Percentiles rank a stretch among this genome's conserved stretches.
These are phyloP conservation scores for Elsinoe ampelina DNA, from an alignment of 2,329 filamentous ascomycete species.

Conservation along the genomic window DNA sequence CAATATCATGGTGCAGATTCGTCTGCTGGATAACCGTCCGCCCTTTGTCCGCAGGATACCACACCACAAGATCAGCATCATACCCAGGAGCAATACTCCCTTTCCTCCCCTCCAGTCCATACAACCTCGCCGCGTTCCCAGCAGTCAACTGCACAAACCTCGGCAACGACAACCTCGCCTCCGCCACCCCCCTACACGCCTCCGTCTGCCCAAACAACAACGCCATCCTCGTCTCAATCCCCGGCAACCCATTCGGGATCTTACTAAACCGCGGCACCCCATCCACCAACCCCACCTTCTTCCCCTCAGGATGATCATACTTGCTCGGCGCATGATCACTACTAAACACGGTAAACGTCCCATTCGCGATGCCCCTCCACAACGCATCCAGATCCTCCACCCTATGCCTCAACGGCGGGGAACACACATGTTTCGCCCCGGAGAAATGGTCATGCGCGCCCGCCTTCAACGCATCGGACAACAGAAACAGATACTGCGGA, in stretches of 20 bases:
- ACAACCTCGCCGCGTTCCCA: slow-evolving; percentile 37
- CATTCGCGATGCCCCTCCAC: slow-evolving; percentile 28
- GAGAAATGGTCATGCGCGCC: slow-evolving; percentile 27
- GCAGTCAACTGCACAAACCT: slow-evolving; percentile 38
- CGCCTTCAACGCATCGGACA: slow-evolving; percentile 25
- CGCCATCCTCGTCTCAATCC: slow-evolving; percentile 35
- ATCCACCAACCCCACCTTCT: slow-evolving; percentile 30
- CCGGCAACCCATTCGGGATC: slow-evolving; percentile 37
- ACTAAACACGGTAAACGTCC: slow-evolving; percentile 28
- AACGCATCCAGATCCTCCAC: slow-evolving; percentile 26
- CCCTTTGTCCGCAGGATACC: slow-evolving; percentile 28
- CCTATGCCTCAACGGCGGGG: slow-evolving; percentile 26
- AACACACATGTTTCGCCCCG: slow-evolving; percentile 30
- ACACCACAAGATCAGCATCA: slow-evolving; percentile 37
- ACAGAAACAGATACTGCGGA: slow-evolving; percentile 30
- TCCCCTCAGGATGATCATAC: slow-evolving; percentile 30
- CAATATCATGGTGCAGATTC: slow-evolving; percentile 51
- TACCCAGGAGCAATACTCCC: slow-evolving; percentile 34
- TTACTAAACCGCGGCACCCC: slow-evolving; percentile 31
- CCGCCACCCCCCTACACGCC: slow-evolving; percentile 21
- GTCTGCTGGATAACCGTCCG: slow-evolving; percentile 28
- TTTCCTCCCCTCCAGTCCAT: slow-evolving; percentile 33
- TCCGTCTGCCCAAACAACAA: slow-evolving; percentile 30
- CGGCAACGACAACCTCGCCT: slow-evolving; percentile 26
- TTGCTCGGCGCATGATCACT: slow-evolving; percentile 32